Base-by-base conservation (phyloP, 768 basidiomycete genomes). In the Suillus bovinus region DNA sequence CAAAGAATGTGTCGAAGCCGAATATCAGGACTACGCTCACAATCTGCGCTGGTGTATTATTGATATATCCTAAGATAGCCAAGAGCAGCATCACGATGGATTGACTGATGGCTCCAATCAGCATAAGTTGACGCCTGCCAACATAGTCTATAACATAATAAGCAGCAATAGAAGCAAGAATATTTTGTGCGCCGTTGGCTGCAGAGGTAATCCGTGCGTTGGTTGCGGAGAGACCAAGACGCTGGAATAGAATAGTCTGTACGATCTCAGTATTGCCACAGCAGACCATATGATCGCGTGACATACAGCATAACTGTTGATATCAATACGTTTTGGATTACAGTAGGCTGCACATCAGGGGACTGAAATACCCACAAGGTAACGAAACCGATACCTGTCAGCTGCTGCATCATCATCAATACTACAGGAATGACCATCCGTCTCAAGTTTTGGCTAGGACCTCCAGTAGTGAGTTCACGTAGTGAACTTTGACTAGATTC, bases 141-240 rank as follows among this genome's bases (percentile, higher is more conserved):
- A 81, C 77, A 61, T 74, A 70, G 69, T 84, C 83, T 66, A 84
- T 78, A 60, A 78, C 74, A 67, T 74, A 80, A 74, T 83, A 81
- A 27, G 80, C 80, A 63, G 80, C 72, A 17, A 82, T 77, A 39
- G 83, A 83, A 63, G 80, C 79, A 67, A 78, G 73, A 57, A 73
- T 70, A 64, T 79, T 74, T 71, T 80, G 77, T 69, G 81, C 74
- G 63, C 76, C 75, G 57, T 77, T 78, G 50, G 72, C 74, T 57
- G 79, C 74, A 59, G 72, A 61, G 55, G 71, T 71, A 38, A 76
- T 68, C 8, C 71, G 68, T 0, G 71, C 70, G 44, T 72, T 63
- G n/a, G 68, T 62, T 16, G 65, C 59, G 20, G 52, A 62, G 22
- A 75, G 63, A 22, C 73, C 73, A 49, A 74, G 64, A 27, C 64